These are phyloP conservation scores for Botrytis galanthina DNA, from an alignment of 2,329 filamentous ascomycete genomes.

Conservation along the genomic window DNA sequence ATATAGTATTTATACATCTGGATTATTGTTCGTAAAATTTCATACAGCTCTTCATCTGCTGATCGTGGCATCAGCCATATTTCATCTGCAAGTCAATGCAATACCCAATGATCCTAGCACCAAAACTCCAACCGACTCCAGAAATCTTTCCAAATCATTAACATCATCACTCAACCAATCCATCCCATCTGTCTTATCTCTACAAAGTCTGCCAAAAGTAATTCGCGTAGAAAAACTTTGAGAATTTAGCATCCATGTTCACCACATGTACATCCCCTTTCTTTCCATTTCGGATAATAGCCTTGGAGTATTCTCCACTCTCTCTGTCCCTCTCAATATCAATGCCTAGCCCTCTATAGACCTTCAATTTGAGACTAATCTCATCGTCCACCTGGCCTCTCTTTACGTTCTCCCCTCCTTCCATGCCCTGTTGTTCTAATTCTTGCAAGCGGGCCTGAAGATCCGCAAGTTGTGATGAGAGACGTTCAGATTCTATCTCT, in stretches of 20 bases:
- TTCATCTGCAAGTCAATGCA: background rate
- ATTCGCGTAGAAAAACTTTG: slow-evolving; percentile 87
- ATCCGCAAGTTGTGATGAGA: slow-evolving; percentile 74
- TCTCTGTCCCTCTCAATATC: slow-evolving; percentile 71
- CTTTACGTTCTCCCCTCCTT: slow-evolving; percentile 54
- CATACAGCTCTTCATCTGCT: background rate
- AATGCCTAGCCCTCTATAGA: slow-evolving; percentile 88
- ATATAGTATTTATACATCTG: slow-evolving; percentile 5
- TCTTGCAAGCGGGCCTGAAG: slow-evolving; percentile 74
- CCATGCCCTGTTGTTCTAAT: slow-evolving; percentile 81
- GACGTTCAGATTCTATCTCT: slow-evolving; percentile 92
- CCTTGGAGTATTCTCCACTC: slow-evolving; percentile 80
- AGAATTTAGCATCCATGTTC: slow-evolving; percentile 91
- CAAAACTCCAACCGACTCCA: slow-evolving; percentile 6
- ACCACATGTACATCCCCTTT: slow-evolving; percentile 94
- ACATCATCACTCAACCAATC: background rate
- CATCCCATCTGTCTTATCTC: slow-evolving; percentile 27
- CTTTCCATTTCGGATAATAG: slow-evolving; percentile 77
- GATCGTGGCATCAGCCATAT: slow-evolving; percentile 12
- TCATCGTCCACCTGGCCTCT: slow-evolving; percentile 58
- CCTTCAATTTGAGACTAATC: slow-evolving; percentile 73
- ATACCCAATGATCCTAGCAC: background rate
- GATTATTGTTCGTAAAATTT: slow-evolving; percentile 8
- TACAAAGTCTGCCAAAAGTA: slow-evolving; percentile 92
- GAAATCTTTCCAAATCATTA: background rate